phyloP scores from a whole-genome alignment of 306 rosid genomes.

The Prunus mongolica region DNA sequence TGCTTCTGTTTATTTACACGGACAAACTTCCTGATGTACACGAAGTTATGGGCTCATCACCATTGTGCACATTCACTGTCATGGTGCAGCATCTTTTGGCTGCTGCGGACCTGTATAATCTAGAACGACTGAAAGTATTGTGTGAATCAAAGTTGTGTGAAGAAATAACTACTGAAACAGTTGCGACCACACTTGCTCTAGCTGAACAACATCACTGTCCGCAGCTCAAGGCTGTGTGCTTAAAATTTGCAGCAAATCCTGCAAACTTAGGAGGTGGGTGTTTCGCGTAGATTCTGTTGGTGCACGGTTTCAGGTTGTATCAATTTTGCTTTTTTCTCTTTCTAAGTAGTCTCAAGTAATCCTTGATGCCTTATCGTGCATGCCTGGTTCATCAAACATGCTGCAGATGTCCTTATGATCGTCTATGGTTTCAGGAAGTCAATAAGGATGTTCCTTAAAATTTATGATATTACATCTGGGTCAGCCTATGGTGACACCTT shows the following conservation, averaged over 20 bases:
- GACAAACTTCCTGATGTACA: constrained; percentile 61
- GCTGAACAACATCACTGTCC: constrained; percentile 82
- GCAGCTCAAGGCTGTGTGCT: constrained; percentile 69
- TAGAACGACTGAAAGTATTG: constrained; percentile 65
- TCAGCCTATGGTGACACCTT: constrained; percentile 20
- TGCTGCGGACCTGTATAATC: constrained; percentile 75
- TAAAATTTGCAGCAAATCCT: constrained; percentile 67
- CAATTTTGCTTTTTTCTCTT: constrained; percentile 11
- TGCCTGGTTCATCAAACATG: neutral
- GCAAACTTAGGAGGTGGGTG: constrained; percentile 76
- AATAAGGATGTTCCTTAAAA: constrained; percentile 8
- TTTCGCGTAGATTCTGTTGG: constrained; percentile 28
- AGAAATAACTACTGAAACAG: constrained; percentile 60
- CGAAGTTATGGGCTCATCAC: constrained; percentile 55
- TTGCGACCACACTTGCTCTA: constrained; percentile 69
- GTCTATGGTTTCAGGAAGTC: constrained; percentile 7
- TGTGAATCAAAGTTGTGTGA: constrained; percentile 73
- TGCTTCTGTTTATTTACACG: constrained; percentile 70
- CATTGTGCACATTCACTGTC: constrained; percentile 55
- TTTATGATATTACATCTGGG: constrained; percentile 14
- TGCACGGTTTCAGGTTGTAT: constrained; percentile 29
- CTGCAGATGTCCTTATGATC: neutral
- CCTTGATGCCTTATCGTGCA: constrained; percentile 12
- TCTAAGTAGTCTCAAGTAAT: constrained; percentile 10
- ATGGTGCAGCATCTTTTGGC: constrained; percentile 89